These are phyloP conservation scores for Biscogniauxia marginata DNA, from an alignment of 2,329 filamentous ascomycete genomes.

Conservation along the genomic window DNA sequence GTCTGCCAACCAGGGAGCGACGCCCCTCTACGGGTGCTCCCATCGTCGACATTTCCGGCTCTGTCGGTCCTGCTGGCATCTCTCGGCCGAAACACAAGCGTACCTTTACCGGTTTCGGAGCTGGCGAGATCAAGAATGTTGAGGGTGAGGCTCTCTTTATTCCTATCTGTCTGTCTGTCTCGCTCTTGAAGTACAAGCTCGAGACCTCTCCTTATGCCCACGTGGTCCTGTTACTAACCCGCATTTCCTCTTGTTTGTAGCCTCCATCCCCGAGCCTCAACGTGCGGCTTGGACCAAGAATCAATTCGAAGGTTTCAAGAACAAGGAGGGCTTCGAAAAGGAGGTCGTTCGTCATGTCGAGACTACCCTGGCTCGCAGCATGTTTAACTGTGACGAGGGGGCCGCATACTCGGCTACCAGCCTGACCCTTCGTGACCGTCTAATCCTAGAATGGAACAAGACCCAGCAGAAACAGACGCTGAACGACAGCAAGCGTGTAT, in stretches of 20 bases:
- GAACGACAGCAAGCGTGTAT: slow-evolving; percentile 86
- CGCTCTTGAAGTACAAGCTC: too few species aligned
- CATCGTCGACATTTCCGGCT: slow-evolving; percentile 81
- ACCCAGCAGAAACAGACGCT: slow-evolving; percentile 96
- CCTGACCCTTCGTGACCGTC: slow-evolving; percentile 85
- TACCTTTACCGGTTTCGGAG: slow-evolving; percentile 91
- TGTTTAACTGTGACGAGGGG: slow-evolving; percentile 97
- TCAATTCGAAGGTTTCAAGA: slow-evolving; percentile 66
- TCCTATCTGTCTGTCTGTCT: not conserved
- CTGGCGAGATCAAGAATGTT: slow-evolving; percentile 87
- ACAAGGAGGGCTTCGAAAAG: slow-evolving; percentile 79
- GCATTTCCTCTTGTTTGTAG: slow-evolving; percentile 36
- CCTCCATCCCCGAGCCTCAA: slow-evolving; percentile 83
- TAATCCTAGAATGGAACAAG: slow-evolving; percentile 96
- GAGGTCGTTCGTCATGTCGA: slow-evolving; percentile 94
- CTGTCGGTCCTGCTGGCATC: slow-evolving; percentile 81
- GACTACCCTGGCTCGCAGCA: slow-evolving; percentile 89
- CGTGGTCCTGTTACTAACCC: not conserved
- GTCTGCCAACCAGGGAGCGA: slow-evolving; percentile 64
- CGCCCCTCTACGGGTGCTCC: slow-evolving; percentile 77
- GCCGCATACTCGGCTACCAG: slow-evolving; percentile 91
- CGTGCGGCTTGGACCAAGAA: slow-evolving; percentile 73
- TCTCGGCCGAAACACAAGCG: slow-evolving; percentile 92
- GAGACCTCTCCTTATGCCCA: too few species aligned
- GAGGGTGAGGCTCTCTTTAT: slow-evolving; percentile 60